A percentile compares a stretch with the other conserved stretches of the same genome.
Conservation (phyloP, 139 green algal species). For the Coelastrella sp. region DNA sequence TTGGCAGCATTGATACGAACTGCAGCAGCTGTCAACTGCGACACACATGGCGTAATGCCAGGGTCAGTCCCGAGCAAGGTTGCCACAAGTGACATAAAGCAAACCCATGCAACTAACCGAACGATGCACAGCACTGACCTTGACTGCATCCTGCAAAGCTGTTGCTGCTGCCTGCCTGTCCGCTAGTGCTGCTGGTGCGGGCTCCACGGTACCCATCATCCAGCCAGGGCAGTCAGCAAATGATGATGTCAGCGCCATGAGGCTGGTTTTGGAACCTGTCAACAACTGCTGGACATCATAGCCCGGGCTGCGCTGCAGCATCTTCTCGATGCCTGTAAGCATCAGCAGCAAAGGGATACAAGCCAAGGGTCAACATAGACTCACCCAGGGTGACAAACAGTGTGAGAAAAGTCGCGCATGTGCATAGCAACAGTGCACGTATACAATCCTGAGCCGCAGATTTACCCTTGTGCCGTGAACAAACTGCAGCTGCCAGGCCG, state of each 20-base stretch:
- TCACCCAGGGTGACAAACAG: neutral
- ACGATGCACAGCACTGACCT: constrained; percentile 52
- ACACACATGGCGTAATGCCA: no score
- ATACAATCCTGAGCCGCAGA: neutral
- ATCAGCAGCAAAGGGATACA: neutral
- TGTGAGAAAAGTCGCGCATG: neutral
- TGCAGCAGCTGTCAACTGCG: neutral
- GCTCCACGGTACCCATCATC: constrained; percentile 67
- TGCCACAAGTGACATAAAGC: no score
- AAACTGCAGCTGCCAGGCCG: no score
- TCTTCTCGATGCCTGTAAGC: constrained; percentile 71
- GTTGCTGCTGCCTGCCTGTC: constrained; percentile 53
- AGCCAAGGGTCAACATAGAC: neutral
- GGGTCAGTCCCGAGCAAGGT: no score
- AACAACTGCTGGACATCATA: constrained; percentile 83
- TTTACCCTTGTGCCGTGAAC: neutral
- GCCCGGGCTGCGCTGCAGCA: constrained; percentile 70
- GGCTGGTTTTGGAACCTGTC: constrained; percentile 46
- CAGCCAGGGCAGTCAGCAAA: constrained; percentile 61
- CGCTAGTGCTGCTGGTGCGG: constrained; percentile 58
- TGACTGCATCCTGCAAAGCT: constrained; percentile 66
- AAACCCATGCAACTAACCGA: neutral
- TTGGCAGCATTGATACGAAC: neutral
- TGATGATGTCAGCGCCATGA: neutral
- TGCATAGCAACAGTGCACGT: neutral